Evolutionary conservation across 495 filamentous ascomycete genomes (phyloP), one percentile per base, ranked within the genome.

Genomic region (Polyplosphaeria fusca): DNA sequence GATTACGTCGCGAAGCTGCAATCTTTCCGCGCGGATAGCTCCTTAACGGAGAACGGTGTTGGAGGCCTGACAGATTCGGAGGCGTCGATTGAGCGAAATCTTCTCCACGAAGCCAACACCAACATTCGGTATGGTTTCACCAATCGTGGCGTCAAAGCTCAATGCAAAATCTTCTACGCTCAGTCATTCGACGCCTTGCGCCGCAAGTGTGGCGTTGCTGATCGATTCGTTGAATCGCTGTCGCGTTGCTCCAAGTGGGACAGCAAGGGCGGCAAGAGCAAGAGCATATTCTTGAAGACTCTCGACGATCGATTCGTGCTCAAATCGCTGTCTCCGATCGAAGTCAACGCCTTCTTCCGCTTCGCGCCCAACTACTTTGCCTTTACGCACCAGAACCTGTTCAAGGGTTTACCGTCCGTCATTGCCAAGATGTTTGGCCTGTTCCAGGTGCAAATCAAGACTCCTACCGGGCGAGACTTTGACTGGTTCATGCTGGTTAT

Each of bases 401-500:
- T 97, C 73, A 91, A 96, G 61, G 93, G 96, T 22, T 77, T 99
- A 4, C 93, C 93, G 1, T 93, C 91, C 9, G 94, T 95, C 14
- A 97, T 99, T 63, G 93, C 93, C 11, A 99, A 99, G 74, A 97
- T 99, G 94, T 82, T 97, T 42, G 93, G 93, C 1, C 96, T 99
- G 73, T 99, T 95, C 71, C 92, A 97, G 63, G 85, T 99, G 56
- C 83, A 87, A 61, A 96, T 99, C 74, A 95, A 93, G 72, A 97
- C 97, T 64, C 79, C 82, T 4, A 96, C 92, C 0, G 90, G 90
- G 54, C 85, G 85, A 1, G 93, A 99, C 68, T 93, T 96, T 72
- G 94, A 95, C 67, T 93, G 90, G 74, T 94, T 89, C 67, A 79
- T 99, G 23, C 74, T 97, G 32, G 79, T 97, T 23, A 99, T 97